phyloP scores from a whole-genome alignment of 2,329 filamentous ascomycete species.

The Hymenoscyphus linearis region DNA sequence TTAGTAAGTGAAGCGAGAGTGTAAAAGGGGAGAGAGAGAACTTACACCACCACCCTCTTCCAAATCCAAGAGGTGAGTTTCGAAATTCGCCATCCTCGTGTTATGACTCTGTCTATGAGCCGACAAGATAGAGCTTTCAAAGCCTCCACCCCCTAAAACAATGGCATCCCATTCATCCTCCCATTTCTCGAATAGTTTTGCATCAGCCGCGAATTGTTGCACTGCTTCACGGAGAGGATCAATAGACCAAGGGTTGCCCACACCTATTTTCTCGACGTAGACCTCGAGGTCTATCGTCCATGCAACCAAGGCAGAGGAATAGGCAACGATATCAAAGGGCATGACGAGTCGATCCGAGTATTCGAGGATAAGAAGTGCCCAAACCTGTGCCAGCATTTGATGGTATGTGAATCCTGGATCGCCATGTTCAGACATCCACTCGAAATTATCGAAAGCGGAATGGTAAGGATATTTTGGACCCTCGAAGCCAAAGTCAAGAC shows the following conservation, averaged over 20 bases:
- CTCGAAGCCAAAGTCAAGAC: constrained; percentile 74
- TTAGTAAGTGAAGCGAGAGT: constrained; percentile 1
- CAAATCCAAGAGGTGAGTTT: constrained; percentile 76
- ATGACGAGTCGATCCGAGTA: constrained; percentile 75
- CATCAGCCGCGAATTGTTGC: constrained; percentile 51
- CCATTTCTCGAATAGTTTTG: constrained; percentile 67
- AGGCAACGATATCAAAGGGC: constrained; percentile 73
- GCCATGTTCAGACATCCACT: constrained; percentile 74
- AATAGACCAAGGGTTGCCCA: constrained; percentile 35
- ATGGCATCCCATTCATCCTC: constrained; percentile 70
- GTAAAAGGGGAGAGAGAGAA: constrained; percentile 33
- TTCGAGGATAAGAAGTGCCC: constrained; percentile 78
- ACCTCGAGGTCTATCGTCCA: constrained; percentile 64
- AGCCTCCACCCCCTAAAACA: constrained; percentile 66
- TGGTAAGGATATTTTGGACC: constrained; percentile 65
- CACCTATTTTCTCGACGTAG: constrained; percentile 55
- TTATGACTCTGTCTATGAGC: constrained; percentile 72
- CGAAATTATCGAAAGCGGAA: constrained; percentile 85
- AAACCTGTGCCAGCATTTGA: constrained; percentile 69
- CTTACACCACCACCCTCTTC: constrained; percentile 68
- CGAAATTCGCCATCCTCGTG: constrained; percentile 71
- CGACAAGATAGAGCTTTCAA: constrained; percentile 66
- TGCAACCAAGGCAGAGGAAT: constrained; percentile 57
- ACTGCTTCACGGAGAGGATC: constrained; percentile 59
- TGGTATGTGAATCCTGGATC: constrained; percentile 85